phyloP scores from a whole-genome alignment of 2,329 filamentous ascomycete species.

The Fusarium veterinarium region DNA sequence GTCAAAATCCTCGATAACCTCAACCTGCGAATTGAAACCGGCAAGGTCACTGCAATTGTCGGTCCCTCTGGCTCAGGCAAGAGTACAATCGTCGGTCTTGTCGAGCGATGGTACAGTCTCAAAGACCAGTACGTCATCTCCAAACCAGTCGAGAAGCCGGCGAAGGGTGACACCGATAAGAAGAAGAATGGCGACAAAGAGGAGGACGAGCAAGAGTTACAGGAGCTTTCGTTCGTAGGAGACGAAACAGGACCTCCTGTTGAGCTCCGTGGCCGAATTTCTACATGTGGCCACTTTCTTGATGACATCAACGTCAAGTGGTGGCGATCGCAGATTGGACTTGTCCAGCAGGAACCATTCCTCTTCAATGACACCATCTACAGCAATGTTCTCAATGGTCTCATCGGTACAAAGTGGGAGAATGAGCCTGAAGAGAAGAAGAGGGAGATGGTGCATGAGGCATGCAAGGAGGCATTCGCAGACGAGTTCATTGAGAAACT shows the following conservation, averaged over 20 bases:
- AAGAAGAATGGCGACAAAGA: neutral
- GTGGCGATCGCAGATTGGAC: constrained; percentile 70
- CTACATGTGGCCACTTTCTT: constrained; percentile 64
- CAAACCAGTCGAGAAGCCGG: constrained; percentile 59
- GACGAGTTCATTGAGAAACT: constrained; percentile 76
- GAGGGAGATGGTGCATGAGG: constrained; percentile 68
- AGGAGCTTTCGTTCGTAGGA: constrained; percentile 27
- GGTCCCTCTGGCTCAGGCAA: constrained; percentile 79
- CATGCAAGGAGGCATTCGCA: constrained; percentile 74
- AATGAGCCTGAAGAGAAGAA: constrained; percentile 65
- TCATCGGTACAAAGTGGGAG: constrained; percentile 65
- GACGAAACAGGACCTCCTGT: constrained; percentile 56
- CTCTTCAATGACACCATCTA: constrained; percentile 74
- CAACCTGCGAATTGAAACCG: constrained; percentile 67
- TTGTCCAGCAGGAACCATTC: constrained; percentile 76
- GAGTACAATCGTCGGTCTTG: constrained; percentile 76
- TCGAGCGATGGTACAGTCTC: constrained; percentile 78
- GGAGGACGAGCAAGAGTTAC: neutral
- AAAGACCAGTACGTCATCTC: constrained; percentile 62
- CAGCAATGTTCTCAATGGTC: constrained; percentile 70
- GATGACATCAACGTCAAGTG: constrained; percentile 70
- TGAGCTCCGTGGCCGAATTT: constrained; percentile 60
- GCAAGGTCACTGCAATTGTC: constrained; percentile 79
- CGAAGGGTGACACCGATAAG: constrained; percentile 53
- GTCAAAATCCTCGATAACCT: constrained; percentile 72